Conservation (phyloP, 2,329 filamentous ascomycete genomes). For the Diaporthe ampelina region DNA sequence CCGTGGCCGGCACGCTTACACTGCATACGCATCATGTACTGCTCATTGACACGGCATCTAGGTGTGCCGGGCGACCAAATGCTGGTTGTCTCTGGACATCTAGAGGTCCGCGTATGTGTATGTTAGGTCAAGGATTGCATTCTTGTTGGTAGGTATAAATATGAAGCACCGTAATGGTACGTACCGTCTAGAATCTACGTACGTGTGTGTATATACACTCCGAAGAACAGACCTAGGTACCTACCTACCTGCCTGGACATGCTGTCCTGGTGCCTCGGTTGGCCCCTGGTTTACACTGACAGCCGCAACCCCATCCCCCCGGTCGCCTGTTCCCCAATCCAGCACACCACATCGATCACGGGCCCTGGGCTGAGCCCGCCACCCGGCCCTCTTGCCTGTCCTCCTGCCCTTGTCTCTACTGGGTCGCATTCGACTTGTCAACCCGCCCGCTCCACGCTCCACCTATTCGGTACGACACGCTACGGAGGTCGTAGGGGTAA, state of each 20-base stretch:
- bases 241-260: neutral
- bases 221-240: too few relatives aligned
- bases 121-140: neutral
- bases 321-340: neutral
- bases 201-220: too few relatives aligned
- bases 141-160: too few relatives aligned
- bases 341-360: slow-evolving; percentile 8
- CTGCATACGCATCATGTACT: neutral
- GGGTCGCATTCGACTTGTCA: slow-evolving; percentile 22
- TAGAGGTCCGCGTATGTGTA: neutral
- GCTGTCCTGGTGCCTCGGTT: neutral
- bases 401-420: slow-evolving; percentile 5
- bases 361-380: slow-evolving; percentile 30
- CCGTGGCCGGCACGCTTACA: neutral
- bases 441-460: slow-evolving; percentile 23
- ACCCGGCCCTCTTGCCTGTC: slow-evolving; percentile 10
- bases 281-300: neutral
- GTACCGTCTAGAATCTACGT: too few relatives aligned
- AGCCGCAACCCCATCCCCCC: neutral
- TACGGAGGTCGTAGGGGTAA: slow-evolving; percentile 31
- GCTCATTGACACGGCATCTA: neutral
- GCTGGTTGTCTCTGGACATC: neutral
- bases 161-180: too few relatives aligned
- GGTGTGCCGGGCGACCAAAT: neutral
- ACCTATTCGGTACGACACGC: slow-evolving; percentile 25